Percentiles rank a stretch among this genome's conserved stretches.
phyloP scores from a whole-genome alignment of 352 stramenopile species.

The Pythium aristosporum region DNA sequence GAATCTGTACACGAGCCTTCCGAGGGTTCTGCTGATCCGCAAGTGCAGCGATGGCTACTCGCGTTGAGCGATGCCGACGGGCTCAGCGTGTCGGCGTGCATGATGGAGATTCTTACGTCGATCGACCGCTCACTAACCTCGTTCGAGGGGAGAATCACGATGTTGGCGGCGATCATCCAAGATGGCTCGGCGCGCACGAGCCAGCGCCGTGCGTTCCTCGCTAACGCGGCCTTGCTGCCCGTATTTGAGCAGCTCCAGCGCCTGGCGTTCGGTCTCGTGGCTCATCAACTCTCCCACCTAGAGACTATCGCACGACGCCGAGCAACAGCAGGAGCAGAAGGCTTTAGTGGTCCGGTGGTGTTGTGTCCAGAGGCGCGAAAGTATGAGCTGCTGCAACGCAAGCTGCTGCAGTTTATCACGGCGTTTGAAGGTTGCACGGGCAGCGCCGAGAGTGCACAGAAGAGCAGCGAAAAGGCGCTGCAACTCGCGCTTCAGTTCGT shows the following conservation, averaged over 20 bases:
- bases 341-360: background rate
- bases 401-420: slow-evolving; percentile 64
- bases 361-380: slow-evolving; percentile 3
- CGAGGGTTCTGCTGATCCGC: background rate
- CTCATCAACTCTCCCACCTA: slow-evolving; percentile 54
- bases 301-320: slow-evolving; percentile 17
- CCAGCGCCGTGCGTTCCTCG: slow-evolving; percentile 58
- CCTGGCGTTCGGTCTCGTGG: slow-evolving; percentile 40
- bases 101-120: slow-evolving; percentile 53
- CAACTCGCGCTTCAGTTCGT: slow-evolving; percentile 56
- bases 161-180: slow-evolving; percentile 36
- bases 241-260: slow-evolving; percentile 47
- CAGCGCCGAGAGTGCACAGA: slow-evolving; percentile 38
- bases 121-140: slow-evolving; percentile 38
- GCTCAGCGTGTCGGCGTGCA: slow-evolving; percentile 60
- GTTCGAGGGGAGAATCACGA: slow-evolving; percentile 34
- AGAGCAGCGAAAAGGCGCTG: slow-evolving; percentile 55
- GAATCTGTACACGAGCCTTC: background rate
- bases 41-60: slow-evolving; percentile 28
- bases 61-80: slow-evolving; percentile 53
- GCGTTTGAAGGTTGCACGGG: slow-evolving; percentile 67
- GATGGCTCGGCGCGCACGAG: slow-evolving; percentile 51
- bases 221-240: slow-evolving; percentile 45
- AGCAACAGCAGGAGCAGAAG: background rate
- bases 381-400: slow-evolving; percentile 54